Base-by-base conservation (phyloP, 2,329 filamentous ascomycete species). In the Zymoseptoria tritici region DNA sequence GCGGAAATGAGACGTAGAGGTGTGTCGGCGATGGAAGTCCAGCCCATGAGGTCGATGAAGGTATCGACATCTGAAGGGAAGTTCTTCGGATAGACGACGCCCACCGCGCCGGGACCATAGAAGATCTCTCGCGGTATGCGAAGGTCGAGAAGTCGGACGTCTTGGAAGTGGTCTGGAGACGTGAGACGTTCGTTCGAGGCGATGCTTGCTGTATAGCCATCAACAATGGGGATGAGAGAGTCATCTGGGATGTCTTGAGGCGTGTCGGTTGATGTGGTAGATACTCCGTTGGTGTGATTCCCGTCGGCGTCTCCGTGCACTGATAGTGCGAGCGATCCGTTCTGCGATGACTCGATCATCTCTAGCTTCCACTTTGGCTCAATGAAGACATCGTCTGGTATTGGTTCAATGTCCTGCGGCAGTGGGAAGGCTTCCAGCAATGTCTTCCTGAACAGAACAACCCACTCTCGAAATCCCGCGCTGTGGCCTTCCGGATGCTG, bases 61-160 rank as follows among this genome's bases (percentile, higher is more conserved):
- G 81, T 79, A 56, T 91, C 78, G n/a, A 94, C 92, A 68, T 97
- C 92, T 7, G 80, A 76, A 0, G 88, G 81, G 62, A 91, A 92
- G 73, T 97, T 97, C 71, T 93, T 93, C 4, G 94, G 93, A 61
- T 88, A 91, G 19, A 99, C 83, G 5, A 86, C 85, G 6, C 96
- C 77, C 22, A 90, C 87, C 67, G 96, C 90, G 5, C 93, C 92
- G 0, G 94, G 91, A 0, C 70, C 71, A 68, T 86, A 88, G 52
- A 73, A 77, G 71, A 76, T 73, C 2, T 70, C 65, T 52, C 69
- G 71, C 2, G 75, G 67, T 11, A 79, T 74, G 9, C 72, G 79
- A 13, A 97, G 79, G 1, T 79, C 81, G n/a, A 97, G 75, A 56
- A 89, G 83, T 0, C 94, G 88, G 52, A 97, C 93, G 76, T 99